These are phyloP conservation scores for Fusarium kyushuense DNA, from an alignment of 2,329 filamentous ascomycete species.

Conservation along the genomic window DNA sequence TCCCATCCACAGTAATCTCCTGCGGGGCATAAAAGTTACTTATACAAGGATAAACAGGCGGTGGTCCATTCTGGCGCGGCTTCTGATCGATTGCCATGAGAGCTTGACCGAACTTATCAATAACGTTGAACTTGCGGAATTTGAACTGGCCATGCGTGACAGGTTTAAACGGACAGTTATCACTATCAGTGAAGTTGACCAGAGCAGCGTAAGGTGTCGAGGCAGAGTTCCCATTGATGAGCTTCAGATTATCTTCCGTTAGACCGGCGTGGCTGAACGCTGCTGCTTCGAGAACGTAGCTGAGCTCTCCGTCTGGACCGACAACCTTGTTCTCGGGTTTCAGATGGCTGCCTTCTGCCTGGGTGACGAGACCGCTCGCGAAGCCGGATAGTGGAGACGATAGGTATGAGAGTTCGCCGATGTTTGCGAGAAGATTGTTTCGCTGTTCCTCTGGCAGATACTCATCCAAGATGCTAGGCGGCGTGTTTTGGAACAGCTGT, in stretches of 20 bases:
- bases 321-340: too few relatives aligned
- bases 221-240: not conserved
- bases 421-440: too few relatives aligned
- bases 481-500: not conserved
- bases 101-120: conserved; percentile 3
- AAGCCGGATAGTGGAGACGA: too few relatives aligned
- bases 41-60: not conserved
- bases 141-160: not conserved
- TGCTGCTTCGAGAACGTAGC: too few relatives aligned
- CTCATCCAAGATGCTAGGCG: not conserved
- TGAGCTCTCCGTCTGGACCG: too few relatives aligned
- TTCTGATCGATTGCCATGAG: not conserved
- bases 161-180: not conserved
- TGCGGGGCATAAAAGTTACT: not conserved
- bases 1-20: too few relatives aligned
- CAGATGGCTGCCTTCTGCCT: too few relatives aligned
- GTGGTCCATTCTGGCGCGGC: not conserved
- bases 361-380: too few relatives aligned
- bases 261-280: too few relatives aligned
- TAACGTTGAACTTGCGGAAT: conserved; percentile 4
- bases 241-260: too few relatives aligned
- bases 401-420: too few relatives aligned
- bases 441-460: too few relatives aligned
- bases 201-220: not conserved
- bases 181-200: not conserved